Evolutionary conservation across 257 asterid genomes (phyloP), one percentile per base, ranked within the genome.

Genomic region (Ilex asprella): DNA sequence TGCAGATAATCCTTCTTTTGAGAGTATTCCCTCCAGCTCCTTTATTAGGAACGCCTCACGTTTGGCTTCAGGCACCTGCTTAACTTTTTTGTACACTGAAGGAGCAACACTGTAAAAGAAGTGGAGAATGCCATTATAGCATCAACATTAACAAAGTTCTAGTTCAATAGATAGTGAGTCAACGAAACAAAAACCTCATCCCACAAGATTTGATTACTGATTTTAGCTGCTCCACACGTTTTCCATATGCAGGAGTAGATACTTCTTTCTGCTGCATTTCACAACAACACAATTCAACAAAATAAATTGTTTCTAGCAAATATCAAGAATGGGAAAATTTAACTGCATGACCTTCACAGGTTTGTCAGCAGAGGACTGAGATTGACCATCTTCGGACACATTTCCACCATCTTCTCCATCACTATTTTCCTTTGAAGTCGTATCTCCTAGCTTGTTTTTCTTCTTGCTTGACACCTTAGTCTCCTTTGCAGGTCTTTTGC

Each of bases 131-230:
- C 52, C 41, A 46, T 70, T 32, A 66, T 57, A 63, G 58, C 31
- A 50, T 32, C 30, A n/a, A 31, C 58, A 67, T 14, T 32, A 43
- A 53, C 30, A 32, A 67, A 27, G 39, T 44, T 49, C 54, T 49
- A 4, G 14, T 49, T 3, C 14, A 49, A 60, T 35, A 51, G 53
- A 13, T n/a, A 35, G 51, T 58, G 70, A 39, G 51, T 49, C 32
- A 46, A 68, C 54, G 64, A 41, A 21, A 58, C 59, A 70, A 72
- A 70, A 58, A 92, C 99, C 96, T 85, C 95, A 93, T 84, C 78
- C 96, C 99, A 74, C 97, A 93, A 63, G 99, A 87, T 80, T 87
- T 93, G 62, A 93, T 89, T 64, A 87, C 70, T 56, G 97, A 85
- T 75, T 81, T 93, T 70, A 93, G 82, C 68, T 82, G 82, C 76